Evolutionary conservation across 2,329 filamentous ascomycete species (phyloP), one percentile per base, ranked within the genome.

Genomic region (Salinomyces thailandicus): DNA sequence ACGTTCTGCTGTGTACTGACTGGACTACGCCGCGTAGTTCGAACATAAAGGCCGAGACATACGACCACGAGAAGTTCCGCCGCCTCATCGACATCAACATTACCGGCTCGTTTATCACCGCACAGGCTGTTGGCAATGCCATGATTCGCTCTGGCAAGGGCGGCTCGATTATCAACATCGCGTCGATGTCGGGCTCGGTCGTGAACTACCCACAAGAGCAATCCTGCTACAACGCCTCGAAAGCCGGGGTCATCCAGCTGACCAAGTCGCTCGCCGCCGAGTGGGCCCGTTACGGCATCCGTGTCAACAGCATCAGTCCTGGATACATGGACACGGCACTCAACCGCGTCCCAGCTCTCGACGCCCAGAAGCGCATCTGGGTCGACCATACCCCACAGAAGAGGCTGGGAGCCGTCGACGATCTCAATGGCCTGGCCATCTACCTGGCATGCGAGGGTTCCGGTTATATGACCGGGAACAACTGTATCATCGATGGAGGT

Each of bases 291-390:
- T 72, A 85, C 62, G 71, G 72, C 50, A 85, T 89, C 55, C 79
- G 83, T 24, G 82, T 87, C 53, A 91, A 91, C 72, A 80, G 76
- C 61, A 85, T 89, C 62, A 84, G 78, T 5, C 83, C 84, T 14
- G 83, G 83, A 18, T 89, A 89, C 68, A 87, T 89, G 78, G 81
- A 87, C 67, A 91, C 83, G 4, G 80, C 79, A 4, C 69, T 85
- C 44, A 87, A 85, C 73, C 77, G 79, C 42, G 80, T 84, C 5
- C 80, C 81, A 15, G 79, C 79, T 26, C 75, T 86, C 14, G 81
- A 86, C 46, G 80, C 79, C 32, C 79, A 85, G 69, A 85, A 85
- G 76, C 79, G 79, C 63, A 82, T 85, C 61, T 86, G 82, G 82
- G 75, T 75, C 51, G 73, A 72, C 24, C 58, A 82, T 44, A 86